Base-by-base conservation (phyloP, 2,329 filamentous ascomycete species). In the Hymenoscyphus linearis region DNA sequence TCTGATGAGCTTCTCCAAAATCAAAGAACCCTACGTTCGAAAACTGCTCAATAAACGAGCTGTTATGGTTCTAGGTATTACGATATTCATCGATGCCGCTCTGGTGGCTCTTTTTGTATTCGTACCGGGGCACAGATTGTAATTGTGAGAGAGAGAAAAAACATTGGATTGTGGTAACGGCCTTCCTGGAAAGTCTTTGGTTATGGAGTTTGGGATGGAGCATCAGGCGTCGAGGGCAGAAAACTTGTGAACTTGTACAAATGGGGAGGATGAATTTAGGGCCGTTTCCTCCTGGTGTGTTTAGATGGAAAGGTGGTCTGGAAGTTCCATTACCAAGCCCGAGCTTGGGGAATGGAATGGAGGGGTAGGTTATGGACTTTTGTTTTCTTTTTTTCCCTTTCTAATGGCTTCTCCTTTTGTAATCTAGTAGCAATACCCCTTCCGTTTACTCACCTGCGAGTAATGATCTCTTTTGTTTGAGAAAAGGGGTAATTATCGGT, bases 91-190 rank as follows among this genome's bases (percentile, higher is more conserved):
- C 59, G 90, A 93, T 66, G 86, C 90, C 3, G 90, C 86, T n/a
- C 78, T 98, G 14, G 91, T 90, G 70, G 83, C 95, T 61, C 79
- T 99, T 27, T 99, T 99, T 78, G 93, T 97, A 68, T 87, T 99
- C 62, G 95, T 99, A 4, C 95, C 95, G 1, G 93, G 95, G 59
- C 96, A 90, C 74, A 81, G 89, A 64, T 80, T 96, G 52, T 95
- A 73, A 52, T 27, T 47, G 16, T 26, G n/a, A 18, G 56, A 10
- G 26, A 37, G 6, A 53, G 40, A 50, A 50, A 25, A n/a, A n/a
- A n/a, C n/a, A 50, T 50, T 50, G 18, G 44, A 50, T 50, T 22
- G 10, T 50, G 9, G n/a, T 61, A 57, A 61, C 60, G 55, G 35
- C 60, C 60, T 3, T 34, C 5, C 25, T 57, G 31, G 44, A 50